Percentiles rank a stretch among this genome's conserved stretches.
These are phyloP conservation scores for Backusella luteola DNA, from an alignment of 192 early-diverging fungal species.

Conservation along the genomic window DNA sequence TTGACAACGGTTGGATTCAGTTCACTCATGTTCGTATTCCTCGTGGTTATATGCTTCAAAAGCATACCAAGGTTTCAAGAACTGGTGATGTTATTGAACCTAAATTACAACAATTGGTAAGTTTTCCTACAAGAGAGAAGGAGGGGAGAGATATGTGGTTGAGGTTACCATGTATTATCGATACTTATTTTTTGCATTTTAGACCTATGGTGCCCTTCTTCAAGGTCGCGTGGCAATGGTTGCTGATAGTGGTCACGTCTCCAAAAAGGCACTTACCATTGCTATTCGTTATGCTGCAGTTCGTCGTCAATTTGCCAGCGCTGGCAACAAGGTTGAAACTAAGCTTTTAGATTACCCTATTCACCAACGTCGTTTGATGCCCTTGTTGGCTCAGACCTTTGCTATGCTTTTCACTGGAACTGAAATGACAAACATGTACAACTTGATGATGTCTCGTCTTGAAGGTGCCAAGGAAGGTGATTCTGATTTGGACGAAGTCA, in stretches of 20 bases:
- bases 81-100: constrained; percentile 79
- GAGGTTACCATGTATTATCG: background rate
- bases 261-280: constrained; percentile 89
- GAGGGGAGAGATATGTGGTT: background rate
- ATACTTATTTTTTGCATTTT: background rate
- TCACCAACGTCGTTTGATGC: constrained; percentile 93
- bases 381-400: constrained; percentile 85
- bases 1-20: constrained; percentile 94
- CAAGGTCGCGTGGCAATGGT: constrained; percentile 82
- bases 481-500: constrained; percentile 54
- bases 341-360: constrained; percentile 92
- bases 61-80: constrained; percentile 85
- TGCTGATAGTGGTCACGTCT: constrained; percentile 79
- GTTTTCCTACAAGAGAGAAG: background rate
- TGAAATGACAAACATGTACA: constrained; percentile 78
- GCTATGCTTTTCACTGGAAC: constrained; percentile 89
- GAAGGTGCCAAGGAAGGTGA: constrained; percentile 64
- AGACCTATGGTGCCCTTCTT: constrained; percentile 85
- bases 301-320: constrained; percentile 82
- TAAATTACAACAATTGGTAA: constrained; percentile 71
- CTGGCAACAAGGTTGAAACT: constrained; percentile 68
- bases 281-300: constrained; percentile 91
- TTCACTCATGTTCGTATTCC: constrained; percentile 91
- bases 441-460: constrained; percentile 73
- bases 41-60: constrained; percentile 89